phyloP scores from a whole-genome alignment of 2,329 filamentous ascomycete species.

The Microthyrium microscopicum region DNA sequence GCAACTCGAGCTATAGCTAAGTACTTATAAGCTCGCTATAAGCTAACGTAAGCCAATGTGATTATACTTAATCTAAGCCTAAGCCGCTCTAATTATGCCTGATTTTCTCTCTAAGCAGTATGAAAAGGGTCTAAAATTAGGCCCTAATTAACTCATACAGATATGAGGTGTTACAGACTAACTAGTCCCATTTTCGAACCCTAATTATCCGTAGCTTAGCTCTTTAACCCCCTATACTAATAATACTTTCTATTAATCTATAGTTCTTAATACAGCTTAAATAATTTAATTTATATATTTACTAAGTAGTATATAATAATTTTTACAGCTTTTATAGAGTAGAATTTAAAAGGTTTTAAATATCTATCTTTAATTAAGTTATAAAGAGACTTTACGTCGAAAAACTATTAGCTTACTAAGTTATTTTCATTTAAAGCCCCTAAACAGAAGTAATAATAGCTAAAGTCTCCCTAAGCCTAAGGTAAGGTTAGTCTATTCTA shows the following conservation, averaged over 20 bases:
- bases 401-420: conserved; percentile 9
- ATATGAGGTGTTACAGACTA: conserved; percentile 10
- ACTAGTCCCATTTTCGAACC: conserved; percentile 12
- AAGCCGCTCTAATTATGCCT: conserved; percentile 11
- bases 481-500: conserved; percentile 11
- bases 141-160: conserved; percentile 11
- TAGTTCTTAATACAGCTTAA: conserved; percentile 10
- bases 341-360: conserved; percentile 10
- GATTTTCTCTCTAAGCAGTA: conserved; percentile 12
- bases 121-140: conserved; percentile 12
- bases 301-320: conserved; percentile 7
- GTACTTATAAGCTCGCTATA: too few relatives aligned
- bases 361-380: conserved; percentile 10
- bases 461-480: conserved; percentile 10
- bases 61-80: conserved; percentile 11
- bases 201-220: conserved; percentile 11
- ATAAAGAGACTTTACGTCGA: conserved; percentile 10
- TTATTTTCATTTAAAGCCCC: conserved; percentile 9
- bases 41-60: too few relatives aligned
- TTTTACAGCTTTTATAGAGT: conserved; percentile 8
- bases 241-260: conserved; percentile 12
- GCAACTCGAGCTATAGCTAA: too few relatives aligned
- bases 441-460: conserved; percentile 11
- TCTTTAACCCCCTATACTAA: conserved; percentile 11
- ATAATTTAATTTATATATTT: conserved; percentile 10